Conservation (phyloP, 1,284 basidiomycete species). For the Irpex sp. region DNA sequence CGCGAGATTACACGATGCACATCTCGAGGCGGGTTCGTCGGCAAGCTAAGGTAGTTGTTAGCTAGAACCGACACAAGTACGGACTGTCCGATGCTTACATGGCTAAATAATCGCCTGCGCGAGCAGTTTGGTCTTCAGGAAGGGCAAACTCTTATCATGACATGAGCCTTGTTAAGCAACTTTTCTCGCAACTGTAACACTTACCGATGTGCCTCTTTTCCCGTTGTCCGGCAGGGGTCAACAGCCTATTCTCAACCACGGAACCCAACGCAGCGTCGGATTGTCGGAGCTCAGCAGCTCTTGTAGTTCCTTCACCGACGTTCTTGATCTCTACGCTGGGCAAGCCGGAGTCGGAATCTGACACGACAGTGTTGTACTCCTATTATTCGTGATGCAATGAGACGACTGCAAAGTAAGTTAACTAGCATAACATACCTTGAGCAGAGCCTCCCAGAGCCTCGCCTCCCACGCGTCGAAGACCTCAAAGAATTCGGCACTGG, state of each 20-base stretch:
- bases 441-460: conserved; percentile 35
- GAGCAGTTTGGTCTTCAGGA: conserved; percentile 33
- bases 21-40: conserved; percentile 35
- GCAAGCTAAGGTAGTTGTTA: conserved; percentile 24
- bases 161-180: too few species aligned
- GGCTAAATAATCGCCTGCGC: conserved; percentile 43
- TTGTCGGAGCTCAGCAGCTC: conserved; percentile 36
- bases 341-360: conserved; percentile 17
- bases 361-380: not conserved
- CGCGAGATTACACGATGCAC: conserved; percentile 36
- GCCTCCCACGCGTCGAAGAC: conserved; percentile 41
- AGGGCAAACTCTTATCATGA: conserved; percentile 31
- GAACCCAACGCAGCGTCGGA: conserved; percentile 34
- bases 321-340: conserved; percentile 26
- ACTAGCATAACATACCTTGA: conserved; percentile 23
- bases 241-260: conserved; percentile 35
- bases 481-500: conserved; percentile 39
- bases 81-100: conserved; percentile 25
- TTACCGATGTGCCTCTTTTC: conserved; percentile 39
- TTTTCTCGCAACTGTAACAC: not conserved
- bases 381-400: not conserved
- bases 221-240: conserved; percentile 33
- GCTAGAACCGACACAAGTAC: not conserved
- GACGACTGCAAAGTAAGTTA: not conserved
- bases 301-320: conserved; percentile 30